Base-by-base conservation (phyloP, 2,329 filamentous ascomycete species). In the Lomentospora prolificans region DNA sequence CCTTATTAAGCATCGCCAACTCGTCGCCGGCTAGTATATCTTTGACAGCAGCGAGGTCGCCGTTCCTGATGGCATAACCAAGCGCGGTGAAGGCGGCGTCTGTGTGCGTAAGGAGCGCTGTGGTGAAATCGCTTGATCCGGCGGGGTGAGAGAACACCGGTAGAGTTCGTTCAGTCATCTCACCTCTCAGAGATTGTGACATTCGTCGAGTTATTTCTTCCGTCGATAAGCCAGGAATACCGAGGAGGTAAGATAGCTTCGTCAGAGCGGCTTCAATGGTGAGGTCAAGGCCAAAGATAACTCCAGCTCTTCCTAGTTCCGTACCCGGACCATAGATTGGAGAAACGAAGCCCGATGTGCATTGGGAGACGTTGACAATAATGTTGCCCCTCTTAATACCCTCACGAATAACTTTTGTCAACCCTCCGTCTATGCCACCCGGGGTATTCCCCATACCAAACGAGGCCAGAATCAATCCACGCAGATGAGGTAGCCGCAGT, bases 361-460 rank as follows among this genome's bases (percentile, higher is more conserved):
- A 96, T 72, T 96, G 91, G 53, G 89, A 95, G 58, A 96, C 85
- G 66, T 95, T 96, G 61, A 96, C 89, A 58, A 96, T 85, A 57
- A 94, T 83, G 60, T 94, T 85, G 36, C 89, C 90, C 57, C 89
- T 81, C 65, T 85, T 76, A 41, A 95, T 89, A 22, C 89, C 90
- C 46, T 84, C 81, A 17, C 82, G 79, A 63, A 96, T 83, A 51
- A 92, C 87, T 55, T 83, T 83, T 14, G 87, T 90, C 67, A 96
- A 79, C 53, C 82, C 84, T 56, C 88, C 88, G 65, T 94, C 88
- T 51, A 85, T 79, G 28, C 89, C 90, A 39, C 86, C 87, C 2
- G 91, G 91, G 9, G 91, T 87, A 70, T 96, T 96, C 57, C 91
- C 91, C 67, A 94, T 90, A 58, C 91, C 91, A 68, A 96, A 96